Evolutionary conservation across 2,329 filamentous ascomycete species (phyloP), one percentile per base, ranked within the genome.

Genomic region (Penicillium sp.): DNA sequence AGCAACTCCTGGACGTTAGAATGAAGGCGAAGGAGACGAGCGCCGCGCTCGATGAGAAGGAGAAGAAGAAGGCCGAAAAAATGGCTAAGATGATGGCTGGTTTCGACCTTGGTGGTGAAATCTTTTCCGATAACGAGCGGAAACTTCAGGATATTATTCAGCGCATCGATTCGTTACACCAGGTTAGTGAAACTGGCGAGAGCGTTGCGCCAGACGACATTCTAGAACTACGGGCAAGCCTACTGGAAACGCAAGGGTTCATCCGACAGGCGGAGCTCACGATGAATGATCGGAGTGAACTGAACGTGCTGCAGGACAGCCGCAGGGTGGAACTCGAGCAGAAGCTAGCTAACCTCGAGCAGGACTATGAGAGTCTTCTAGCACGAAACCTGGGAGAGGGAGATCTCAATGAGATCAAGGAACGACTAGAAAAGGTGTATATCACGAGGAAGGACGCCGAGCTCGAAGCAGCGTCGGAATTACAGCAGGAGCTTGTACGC

Each of bases 31-130:
- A 95, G 81, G 95, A 98, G 80, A 94, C 91, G 1, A 93, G 88
- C 49, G 93, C 93, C 8, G 90, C 92, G 17, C 82, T 96, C 21
- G 94, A 98, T 70, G 95, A 98, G 80, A 99, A 99, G 84, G 96
- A 98, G 80, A 94, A 93, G 84, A 93, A 93, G 82, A 99, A 99
- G 85, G 92, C 93, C 0, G 95, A 99, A 81, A 95, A 96, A 80
- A 99, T 99, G 95, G 95, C 95, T 48, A 91, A 97, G 85, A 99
- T 99, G 95, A 97, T 99, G 94, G 95, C 95, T 62, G 93, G 94
- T 3, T 98, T 99, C 71, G 94, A 99, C 73, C 86, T 99, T 38
- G 94, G 93, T 49, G 90, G 91, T 53, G 93, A 97, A 61, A 89
- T 96, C 35, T 96, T 98, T 76, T 97, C 93, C 69, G 91, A 95